Conservation (phyloP, 768 basidiomycete species). For the Cyclocybe aegerita region DNA sequence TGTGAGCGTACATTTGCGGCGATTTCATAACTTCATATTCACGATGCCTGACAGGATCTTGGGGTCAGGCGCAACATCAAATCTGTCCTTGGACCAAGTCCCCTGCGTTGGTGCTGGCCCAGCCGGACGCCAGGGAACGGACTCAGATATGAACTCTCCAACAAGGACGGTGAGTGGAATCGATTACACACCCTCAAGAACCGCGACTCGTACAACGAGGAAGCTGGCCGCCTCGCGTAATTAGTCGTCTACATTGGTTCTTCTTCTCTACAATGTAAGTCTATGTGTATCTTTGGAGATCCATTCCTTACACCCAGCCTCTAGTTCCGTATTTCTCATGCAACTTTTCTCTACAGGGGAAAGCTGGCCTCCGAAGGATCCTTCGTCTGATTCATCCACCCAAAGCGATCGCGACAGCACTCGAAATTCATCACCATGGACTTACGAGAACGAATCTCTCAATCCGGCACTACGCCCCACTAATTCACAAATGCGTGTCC, state of each 20-base stretch:
- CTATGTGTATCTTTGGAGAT: neutral
- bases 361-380: constrained; percentile 79
- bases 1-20: constrained; percentile 40
- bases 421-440: constrained; percentile 76
- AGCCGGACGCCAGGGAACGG: constrained; percentile 66
- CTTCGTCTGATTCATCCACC: constrained; percentile 32
- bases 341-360: constrained; percentile 21
- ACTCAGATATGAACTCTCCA: constrained; percentile 70
- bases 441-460: constrained; percentile 72
- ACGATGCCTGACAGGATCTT: constrained; percentile 59
- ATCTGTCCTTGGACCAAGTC: constrained; percentile 74
- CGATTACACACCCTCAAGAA: constrained; percentile 31
- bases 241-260: constrained; percentile 10
- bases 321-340: constrained; percentile 3
- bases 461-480: constrained; percentile 78
- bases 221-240: constrained; percentile 20
- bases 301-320: neutral
- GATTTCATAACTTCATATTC: constrained; percentile 9
- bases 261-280: neutral
- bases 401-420: constrained; percentile 37
- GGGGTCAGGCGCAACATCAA: constrained; percentile 72
- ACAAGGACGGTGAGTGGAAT: constrained; percentile 74
- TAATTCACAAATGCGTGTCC: constrained; percentile 38
- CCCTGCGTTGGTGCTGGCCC: constrained; percentile 86
- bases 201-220: constrained; percentile 7